Conservation (phyloP, 2,329 filamentous ascomycete genomes). For the Celoporthe dispersa region DNA sequence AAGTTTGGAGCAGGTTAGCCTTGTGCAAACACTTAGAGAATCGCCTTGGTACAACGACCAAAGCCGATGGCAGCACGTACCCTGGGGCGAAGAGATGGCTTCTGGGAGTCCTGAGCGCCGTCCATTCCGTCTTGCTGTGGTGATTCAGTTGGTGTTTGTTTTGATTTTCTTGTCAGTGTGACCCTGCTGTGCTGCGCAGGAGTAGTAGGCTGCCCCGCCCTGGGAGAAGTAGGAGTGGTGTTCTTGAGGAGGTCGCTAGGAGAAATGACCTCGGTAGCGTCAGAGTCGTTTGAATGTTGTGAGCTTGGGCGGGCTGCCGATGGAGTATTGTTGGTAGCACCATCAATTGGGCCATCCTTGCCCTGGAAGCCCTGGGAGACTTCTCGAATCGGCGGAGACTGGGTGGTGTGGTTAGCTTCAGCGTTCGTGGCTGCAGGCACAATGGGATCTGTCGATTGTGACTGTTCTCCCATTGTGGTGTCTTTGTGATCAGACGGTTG, state of each 20-base stretch:
- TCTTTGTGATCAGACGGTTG: background rate
- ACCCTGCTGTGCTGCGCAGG: background rate
- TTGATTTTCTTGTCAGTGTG: slow-evolving; percentile 5
- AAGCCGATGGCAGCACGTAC: background rate
- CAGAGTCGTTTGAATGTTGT: slow-evolving; percentile 11
- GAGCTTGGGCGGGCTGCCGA: slow-evolving; percentile 4
- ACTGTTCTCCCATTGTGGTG: background rate
- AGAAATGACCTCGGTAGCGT: slow-evolving; percentile 9
- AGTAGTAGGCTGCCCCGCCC: background rate
- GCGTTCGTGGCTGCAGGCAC: background rate
- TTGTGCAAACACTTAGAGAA: background rate
- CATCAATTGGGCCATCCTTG: background rate
- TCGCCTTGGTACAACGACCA: background rate
- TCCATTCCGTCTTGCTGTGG: slow-evolving; percentile 1
- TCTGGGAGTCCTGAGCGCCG: slow-evolving; percentile 12
- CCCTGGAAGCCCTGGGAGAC: background rate
- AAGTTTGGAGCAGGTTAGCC: background rate
- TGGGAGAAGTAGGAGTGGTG: background rate
- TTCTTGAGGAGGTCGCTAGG: background rate
- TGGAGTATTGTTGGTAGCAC: background rate
- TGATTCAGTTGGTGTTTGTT: slow-evolving; percentile 1
- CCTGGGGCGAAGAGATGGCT: slow-evolving; percentile 17
- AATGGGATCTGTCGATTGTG: background rate
- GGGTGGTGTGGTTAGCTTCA: background rate
- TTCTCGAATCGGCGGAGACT: background rate